Evolutionary conservation across 2,329 filamentous ascomycete species (phyloP), one percentile per base, ranked within the genome.

Genomic region (Fusarium armeniacum): DNA sequence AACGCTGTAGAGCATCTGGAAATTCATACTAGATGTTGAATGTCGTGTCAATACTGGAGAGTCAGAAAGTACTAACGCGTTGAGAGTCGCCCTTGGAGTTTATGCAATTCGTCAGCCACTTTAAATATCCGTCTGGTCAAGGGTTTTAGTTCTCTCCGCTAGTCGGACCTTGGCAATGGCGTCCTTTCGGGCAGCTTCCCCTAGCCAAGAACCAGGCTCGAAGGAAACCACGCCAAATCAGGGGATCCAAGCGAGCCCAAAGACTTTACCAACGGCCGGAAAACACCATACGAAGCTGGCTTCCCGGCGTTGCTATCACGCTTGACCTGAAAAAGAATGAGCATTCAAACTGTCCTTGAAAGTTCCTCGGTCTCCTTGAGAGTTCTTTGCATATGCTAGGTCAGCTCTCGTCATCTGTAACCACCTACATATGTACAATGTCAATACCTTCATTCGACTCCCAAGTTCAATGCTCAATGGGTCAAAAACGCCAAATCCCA

Each of bases 181-280:
- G 71, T 74, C 44, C 56, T 59, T 69, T 63, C 60, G 72, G 65
- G 33, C 63, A 68, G 63, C 68, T 74, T 68, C 63, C 72, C 70
- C 72, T 73, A 66, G 65, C 52, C 49, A 67, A 56, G 43, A 51
- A 47, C 35, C 47, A 57, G 55, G 45, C 18, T 41, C 51, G 24
- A 55, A 56, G 51, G 40, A 66, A 51, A 46, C 26, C 53, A 66
- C 59, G 54, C 59, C 49, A 66, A 49, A 52, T 26, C 55, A 70
- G 55, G 58, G 57, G 64, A 71, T 67, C 55, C 60, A 65, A 63
- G 58, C 62, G 51, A 53, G 52, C 64, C 33, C 46, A 59, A 53
- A 54, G 28, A 47, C 16, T 46, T 55, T 67, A 47, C 52, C 61
- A 74, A 73, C 70, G 58, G 62, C 68, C 68, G 58, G 49, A 62